Evolutionary conservation across 768 basidiomycete genomes (phyloP), one percentile per base, ranked within the genome.

Genomic region (Cubamyces lactineus): DNA sequence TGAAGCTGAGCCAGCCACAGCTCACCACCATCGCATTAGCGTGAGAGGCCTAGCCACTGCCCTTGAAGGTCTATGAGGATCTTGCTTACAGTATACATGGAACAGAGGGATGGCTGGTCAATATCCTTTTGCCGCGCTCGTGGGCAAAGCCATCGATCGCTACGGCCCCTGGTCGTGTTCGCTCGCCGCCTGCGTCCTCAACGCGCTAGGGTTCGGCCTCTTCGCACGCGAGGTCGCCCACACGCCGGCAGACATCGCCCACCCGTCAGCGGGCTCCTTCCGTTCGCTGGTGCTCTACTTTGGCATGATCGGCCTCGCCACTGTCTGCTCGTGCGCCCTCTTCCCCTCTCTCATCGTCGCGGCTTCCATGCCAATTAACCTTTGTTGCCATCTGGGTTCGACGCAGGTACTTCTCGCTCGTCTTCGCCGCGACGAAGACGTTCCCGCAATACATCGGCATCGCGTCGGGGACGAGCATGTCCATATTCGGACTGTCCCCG

Each of bases 401-500:
- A 3, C 47, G 13, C 62, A 82, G 81, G 26, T 91, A 86, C 66
- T 92, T 93, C 67, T 88, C 89, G 0, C 82, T 84, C 7, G 73
- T 93, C 15, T 92, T 94, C 71, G 81, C 89, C 11, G 90, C 91
- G 0, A 87, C 89, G 3, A 86, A 84, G 73, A 79, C 77, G 45
- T 92, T 92, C 63, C 86, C 89, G 7, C 70, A 76, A 5, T 83
- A 87, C 65, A 82, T 84, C 47, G 89, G 89, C 19, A 72, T 86
- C 24, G 84, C 89, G 12, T 80, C 88, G 0, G 92, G 89, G 4
- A 74, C 78, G 11, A 87, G 81, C 69, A 86, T 86, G 79, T 84
- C 89, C 2, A 74, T 92, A 23, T 92, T 92, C 68, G 90, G 92
- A n/a, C 80, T 92, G 38, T 94, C 92, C 0, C 92, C 92, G 0